Base-by-base conservation (phyloP, 2,329 filamentous ascomycete species). In the Colletotrichum sp. region DNA sequence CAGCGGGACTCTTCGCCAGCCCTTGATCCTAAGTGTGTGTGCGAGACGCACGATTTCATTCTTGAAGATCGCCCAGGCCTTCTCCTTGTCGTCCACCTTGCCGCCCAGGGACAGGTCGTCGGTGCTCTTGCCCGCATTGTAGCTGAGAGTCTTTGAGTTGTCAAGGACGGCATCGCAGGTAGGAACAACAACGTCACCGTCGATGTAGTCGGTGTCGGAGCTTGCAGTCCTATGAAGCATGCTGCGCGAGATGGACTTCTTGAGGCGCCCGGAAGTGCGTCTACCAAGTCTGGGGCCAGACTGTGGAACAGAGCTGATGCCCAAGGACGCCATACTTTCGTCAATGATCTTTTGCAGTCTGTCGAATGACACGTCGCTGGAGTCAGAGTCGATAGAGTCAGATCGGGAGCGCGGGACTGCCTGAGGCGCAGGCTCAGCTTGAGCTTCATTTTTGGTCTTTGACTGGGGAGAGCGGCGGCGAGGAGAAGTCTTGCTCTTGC, bases 11-110 rank as follows among this genome's bases (percentile, higher is more conserved):
- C 93, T 93, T 69, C 96, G 92, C 97, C 97, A 99, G 12, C 96
- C 95, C 83, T 98, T 98, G 36, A 99, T 90, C 69, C 93, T 92
- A 69, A 99, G 88, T 0, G 97, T 99, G 84, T 99, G 97, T 0
- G 95, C 90, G 74, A 99, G 89, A 49, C 96, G 94, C 71, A 99
- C 90, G 77, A 99, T 97, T 82, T 99, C 96, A 76, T 93, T 94
- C 84, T 98, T 98, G 89, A 98, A 99, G 10, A 85, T 88, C n/a
- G 91, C 83, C 97, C 96, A 98, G 4, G 93, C 93, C 57, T 88
- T 90, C 76, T 96, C 95, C 81, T 94, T 95, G 36, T 90, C 89
- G 52, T 89, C 88, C 74, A 86, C 87, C 71, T 87, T 88, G 67
- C 85, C 86, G 60, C 85, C 82, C 4, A 86, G 82, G 6, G 86